A percentile compares a stretch with the other conserved stretches of the same genome.
phyloP scores from a whole-genome alignment of 805 yeast species.

The Cyberlindnera petersonii region DNA sequence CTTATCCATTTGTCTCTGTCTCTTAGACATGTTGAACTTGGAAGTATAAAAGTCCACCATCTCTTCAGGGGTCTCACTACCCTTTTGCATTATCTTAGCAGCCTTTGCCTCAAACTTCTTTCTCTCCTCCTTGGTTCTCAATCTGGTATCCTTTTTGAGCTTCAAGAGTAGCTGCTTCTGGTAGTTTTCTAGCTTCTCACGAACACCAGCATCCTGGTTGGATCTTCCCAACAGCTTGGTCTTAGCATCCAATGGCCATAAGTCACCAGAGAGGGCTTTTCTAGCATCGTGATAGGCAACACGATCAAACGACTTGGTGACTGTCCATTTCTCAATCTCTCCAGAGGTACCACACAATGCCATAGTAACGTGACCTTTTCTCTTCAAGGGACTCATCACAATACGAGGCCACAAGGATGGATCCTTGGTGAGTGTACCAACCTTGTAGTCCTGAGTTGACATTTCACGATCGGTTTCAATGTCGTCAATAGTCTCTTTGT shows the following conservation, averaged over 20 bases:
- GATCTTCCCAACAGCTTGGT: constrained; percentile 38
- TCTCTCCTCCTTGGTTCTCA: constrained; percentile 16
- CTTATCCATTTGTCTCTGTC: constrained; percentile 27
- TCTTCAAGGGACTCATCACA: constrained; percentile 64
- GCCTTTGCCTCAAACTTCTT: constrained; percentile 15
- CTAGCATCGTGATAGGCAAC: constrained; percentile 86
- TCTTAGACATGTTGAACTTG: constrained; percentile 25
- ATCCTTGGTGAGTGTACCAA: constrained; percentile 21
- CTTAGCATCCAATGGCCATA: constrained; percentile 77
- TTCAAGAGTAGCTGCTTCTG: constrained; percentile 28
- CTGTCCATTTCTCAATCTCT: constrained; percentile 78
- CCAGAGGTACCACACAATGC: constrained; percentile 81
- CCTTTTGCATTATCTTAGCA: constrained; percentile 14
- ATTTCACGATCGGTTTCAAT: constrained; percentile 41
- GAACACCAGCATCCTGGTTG: constrained; percentile 29
- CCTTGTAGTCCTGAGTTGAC: constrained; percentile 20
- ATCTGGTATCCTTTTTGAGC: constrained; percentile 15
- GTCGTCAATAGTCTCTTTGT: constrained; percentile 34
- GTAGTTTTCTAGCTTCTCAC: constrained; percentile 33
- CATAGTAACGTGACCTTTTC: constrained; percentile 77
- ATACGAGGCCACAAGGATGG: constrained; percentile 65
- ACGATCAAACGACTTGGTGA: constrained; percentile 72
- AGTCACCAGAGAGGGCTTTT: constrained; percentile 77
- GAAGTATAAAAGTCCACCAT: constrained; percentile 24
- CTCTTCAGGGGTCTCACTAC: constrained; percentile 20